These are phyloP conservation scores for Syncephalastrum sp. DNA, from an alignment of 371 early-diverging fungal species.

Conservation along the genomic window DNA sequence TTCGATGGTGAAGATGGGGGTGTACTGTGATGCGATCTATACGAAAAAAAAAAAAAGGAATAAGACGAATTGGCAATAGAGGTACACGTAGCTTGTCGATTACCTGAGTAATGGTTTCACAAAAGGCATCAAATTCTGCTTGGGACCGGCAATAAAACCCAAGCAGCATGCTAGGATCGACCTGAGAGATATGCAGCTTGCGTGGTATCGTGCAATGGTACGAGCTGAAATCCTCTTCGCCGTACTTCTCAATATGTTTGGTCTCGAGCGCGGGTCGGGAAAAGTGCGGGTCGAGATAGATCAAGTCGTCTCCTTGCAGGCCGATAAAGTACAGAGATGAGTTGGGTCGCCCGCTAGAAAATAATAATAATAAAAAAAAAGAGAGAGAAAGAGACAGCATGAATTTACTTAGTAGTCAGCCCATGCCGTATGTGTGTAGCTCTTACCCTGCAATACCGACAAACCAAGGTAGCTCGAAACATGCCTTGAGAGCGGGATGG, in stretches of 20 bases:
- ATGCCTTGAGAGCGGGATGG: constrained; percentile 69
- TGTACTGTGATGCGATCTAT: constrained; percentile 43
- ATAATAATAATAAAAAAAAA: neutral
- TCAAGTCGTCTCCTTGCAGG: constrained; percentile 74
- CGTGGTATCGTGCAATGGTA: constrained; percentile 83
- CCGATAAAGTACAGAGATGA: constrained; percentile 94
- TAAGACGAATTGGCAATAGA: neutral
- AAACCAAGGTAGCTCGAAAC: constrained; percentile 75
- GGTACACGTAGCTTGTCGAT: neutral
- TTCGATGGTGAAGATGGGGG: constrained; percentile 68
- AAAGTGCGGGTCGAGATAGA: constrained; percentile 95
- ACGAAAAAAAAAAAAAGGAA: neutral
- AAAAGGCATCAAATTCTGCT: constrained; percentile 67
- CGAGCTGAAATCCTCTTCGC: constrained; percentile 68
- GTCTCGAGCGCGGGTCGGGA: constrained; percentile 69
- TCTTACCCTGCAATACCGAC: constrained; percentile 89
- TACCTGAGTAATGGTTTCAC: constrained; percentile 51
- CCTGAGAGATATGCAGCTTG: constrained; percentile 65
- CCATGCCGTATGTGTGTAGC: constrained; percentile 2
- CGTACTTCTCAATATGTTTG: constrained; percentile 50
- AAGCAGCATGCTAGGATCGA: constrained; percentile 93
- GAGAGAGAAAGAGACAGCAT: neutral
- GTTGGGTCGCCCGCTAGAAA: constrained; percentile 82
- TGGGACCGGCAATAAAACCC: constrained; percentile 83
- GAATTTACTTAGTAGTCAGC: neutral